These are phyloP conservation scores for Cercospora sojina DNA, from an alignment of 2,329 filamentous ascomycete genomes.

Conservation along the genomic window DNA sequence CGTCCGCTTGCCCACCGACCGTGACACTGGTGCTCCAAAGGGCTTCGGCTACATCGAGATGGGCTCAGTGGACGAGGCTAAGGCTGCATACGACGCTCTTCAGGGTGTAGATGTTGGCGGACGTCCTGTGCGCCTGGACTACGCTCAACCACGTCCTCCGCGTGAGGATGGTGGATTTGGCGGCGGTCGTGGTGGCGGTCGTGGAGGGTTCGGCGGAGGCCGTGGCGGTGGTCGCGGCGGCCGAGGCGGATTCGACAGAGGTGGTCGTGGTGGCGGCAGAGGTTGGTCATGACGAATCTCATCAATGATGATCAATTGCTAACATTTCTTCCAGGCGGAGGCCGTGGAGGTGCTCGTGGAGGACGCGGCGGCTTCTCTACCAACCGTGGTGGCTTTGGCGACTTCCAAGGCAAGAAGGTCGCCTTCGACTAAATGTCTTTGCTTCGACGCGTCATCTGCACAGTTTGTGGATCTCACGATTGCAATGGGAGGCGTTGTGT, in stretches of 20 bases:
- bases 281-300: neutral
- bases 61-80: conserved; percentile 77
- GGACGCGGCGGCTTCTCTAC: conserved; percentile 45
- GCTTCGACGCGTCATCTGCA: neutral
- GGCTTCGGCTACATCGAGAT: conserved; percentile 92
- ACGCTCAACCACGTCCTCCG: conserved; percentile 64
- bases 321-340: conserved; percentile 33
- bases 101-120: conserved; percentile 71
- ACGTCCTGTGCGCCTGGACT: conserved; percentile 81
- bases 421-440: conserved; percentile 53
- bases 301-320: neutral
- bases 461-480: neutral
- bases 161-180: conserved; percentile 42
- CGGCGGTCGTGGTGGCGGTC: conserved; percentile 39
- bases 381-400: conserved; percentile 59
- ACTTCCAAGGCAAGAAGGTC: conserved; percentile 78
- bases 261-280: conserved; percentile 50
- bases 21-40: conserved; percentile 80
- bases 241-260: conserved; percentile 51
- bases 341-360: conserved; percentile 53
- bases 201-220: conserved; percentile 43
- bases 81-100: conserved; percentile 67
- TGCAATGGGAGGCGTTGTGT: neutral
- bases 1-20: conserved; percentile 85
- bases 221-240: conserved; percentile 51